Base-by-base conservation (phyloP, 305 asterid genomes). In the Petunia hybrid region DNA sequence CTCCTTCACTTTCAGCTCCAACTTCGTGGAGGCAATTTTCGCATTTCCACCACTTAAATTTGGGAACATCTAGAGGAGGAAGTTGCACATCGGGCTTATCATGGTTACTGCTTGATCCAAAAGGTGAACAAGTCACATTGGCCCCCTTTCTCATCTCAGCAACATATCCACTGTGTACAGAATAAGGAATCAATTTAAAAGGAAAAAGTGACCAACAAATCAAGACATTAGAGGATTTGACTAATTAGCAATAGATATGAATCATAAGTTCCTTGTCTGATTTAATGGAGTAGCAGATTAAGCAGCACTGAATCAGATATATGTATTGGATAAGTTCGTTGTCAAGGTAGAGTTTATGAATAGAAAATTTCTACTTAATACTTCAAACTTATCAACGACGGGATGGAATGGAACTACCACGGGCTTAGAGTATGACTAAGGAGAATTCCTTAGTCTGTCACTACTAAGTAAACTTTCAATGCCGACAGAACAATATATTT, bases 141-240 rank as follows among this genome's bases (percentile, higher is more conserved):
- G 89, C 87, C 82, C 85, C 89, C 79, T 75, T 83, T 79, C 98
- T 89, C 91, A 88, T 89, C 53, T 81, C 94, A 48, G 92, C 87
- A 14, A 88, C 91, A 82, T 84, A 94, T 36, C 92, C 95, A 85
- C 96, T 93, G 93, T 90, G 85, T 70, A 53, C 67, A 85, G 43
- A 84, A 73, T 2, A 62, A 22, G 31, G 31, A 22, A 22, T 22
- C 31, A 69, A 79, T 78, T 83, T 1, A 60, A 53, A 66, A 59
- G 39, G 8, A 42, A 41, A 68, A 41, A 71, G n/a, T 70, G 45
- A 63, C 65, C 63, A 36, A 79, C 75, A 69, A 69, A 75, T 55
- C 66, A 81, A 39, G 31, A 12, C 9, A 36, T 14, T n/a, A 48
- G 8, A 48, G 45, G 14, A 22, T 46, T 10, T 57, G 61, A 43